Evolutionary conservation across 164 flowering plant genomes (phyloP).

Genomic region (Magnolia kwangsiensis): DNA sequence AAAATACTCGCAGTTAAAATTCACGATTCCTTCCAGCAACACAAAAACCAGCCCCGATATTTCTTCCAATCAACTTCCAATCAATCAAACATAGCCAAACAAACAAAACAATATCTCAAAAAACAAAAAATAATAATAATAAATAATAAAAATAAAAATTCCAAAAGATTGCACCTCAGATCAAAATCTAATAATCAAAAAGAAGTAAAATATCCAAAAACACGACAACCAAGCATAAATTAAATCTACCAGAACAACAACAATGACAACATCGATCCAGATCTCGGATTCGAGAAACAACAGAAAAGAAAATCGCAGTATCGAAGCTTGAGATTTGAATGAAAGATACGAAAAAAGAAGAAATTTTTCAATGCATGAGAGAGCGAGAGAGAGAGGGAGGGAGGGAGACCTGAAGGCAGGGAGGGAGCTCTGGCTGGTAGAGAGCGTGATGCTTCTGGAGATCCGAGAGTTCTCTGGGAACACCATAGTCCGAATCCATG

Average conservation of each 20-base stretch:
- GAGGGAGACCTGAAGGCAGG: constrained; percentile 77
- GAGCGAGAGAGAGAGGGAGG: not conserved
- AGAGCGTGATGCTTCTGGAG: constrained; percentile 75
- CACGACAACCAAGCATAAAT: not conserved
- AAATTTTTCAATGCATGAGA: not conserved
- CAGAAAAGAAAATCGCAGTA: not conserved
- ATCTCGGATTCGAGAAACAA: not conserved
- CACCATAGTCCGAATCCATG: constrained; percentile 95
- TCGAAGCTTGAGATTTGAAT: not conserved
- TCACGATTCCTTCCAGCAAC: not conserved
- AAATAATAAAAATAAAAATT: no score
- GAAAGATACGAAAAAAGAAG: not conserved
- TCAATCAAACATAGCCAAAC: not conserved
- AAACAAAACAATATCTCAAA: no score
- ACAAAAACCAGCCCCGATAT: not conserved
- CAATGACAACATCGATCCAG: constrained; percentile 1
- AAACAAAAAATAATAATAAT: no score
- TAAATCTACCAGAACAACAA: not conserved
- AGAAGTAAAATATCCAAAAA: not conserved
- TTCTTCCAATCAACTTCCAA: not conserved
- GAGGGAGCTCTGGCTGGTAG: constrained; percentile 86
- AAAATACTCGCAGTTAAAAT: no score
- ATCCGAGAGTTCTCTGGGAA: constrained; percentile 83
- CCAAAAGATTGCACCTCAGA: not conserved
- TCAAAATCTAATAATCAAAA: not conserved